Evolutionary conservation across 768 basidiomycete genomes (phyloP), one percentile per base, ranked within the genome.

Genomic region (Udeniomyces megalosporus): DNA sequence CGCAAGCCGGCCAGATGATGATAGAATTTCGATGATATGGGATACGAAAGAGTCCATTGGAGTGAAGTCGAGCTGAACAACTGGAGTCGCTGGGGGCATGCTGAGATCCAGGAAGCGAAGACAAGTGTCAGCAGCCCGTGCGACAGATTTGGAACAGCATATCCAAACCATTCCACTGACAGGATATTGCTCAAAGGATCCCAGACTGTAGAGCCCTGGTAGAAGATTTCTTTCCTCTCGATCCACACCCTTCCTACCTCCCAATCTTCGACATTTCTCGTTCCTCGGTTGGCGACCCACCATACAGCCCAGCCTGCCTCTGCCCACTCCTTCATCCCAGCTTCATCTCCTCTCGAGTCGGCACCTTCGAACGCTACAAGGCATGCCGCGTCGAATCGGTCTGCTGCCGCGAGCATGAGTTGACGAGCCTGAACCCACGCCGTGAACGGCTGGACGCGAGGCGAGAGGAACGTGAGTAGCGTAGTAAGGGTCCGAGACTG

Each of bases 241-340:
- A 87, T 84, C 88, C 93, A 99, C 20, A 92, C 84, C 67, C 88
- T 84, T 0, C 88, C 88, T 78, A 95, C 82, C 73, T 93, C 92
- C 88, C 88, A 92, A 61, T 88, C 85, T 42, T 66, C 64, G 60
- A 63, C 24, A 35, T 47, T 47, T 44, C 51, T 31, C 58, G 54
- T 58, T 56, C 26, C 51, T 38, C 0, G 10, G 17, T 42, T 42
- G 3, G 48, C 63, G 20, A 44, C 59, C 42, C 58, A 14, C 80
- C 84, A 86, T 0, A 95, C 81, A 66, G 85, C 81, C 90, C 90
- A 96, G 69, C 86, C 84, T 0, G 86, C 81, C 60, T 81, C 81
- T 5, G 91, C 88, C 0, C 84, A 85, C 58, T 86, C 82, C 57
- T 78, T 77, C 92, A 97, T 96, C 14, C 75, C 80, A 0, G 65